phyloP scores from a whole-genome alignment of 106 monocot species.

The Allium fistulosum region DNA sequence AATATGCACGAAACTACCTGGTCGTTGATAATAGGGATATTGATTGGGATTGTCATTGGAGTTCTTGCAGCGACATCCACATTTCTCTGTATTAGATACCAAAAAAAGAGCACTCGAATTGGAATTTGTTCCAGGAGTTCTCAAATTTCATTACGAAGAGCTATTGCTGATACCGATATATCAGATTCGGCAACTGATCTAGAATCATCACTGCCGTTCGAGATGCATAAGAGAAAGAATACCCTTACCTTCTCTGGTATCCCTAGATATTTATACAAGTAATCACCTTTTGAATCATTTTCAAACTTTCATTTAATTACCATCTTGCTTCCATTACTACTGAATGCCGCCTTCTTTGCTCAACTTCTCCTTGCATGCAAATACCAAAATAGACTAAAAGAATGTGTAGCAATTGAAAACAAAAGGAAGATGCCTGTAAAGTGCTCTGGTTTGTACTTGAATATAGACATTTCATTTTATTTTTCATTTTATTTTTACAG shows the following conservation, averaged over 20 bases:
- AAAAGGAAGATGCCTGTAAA: too few relatives aligned
- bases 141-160: slow-evolving; percentile 62
- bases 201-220: slow-evolving; percentile 56
- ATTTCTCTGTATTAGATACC: slow-evolving; percentile 48
- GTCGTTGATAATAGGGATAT: slow-evolving; percentile 68
- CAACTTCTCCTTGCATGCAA: too few relatives aligned
- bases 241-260: slow-evolving; percentile 43
- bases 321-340: too few relatives aligned
- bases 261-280: slow-evolving; percentile 62
- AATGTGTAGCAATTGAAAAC: too few relatives aligned
- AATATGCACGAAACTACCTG: slow-evolving; percentile 55
- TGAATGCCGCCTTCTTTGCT: too few relatives aligned
- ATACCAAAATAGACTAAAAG: too few relatives aligned
- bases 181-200: slow-evolving; percentile 60
- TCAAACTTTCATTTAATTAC: too few relatives aligned
- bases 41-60: slow-evolving; percentile 69
- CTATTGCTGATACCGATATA: slow-evolving; percentile 38
- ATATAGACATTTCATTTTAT: too few relatives aligned
- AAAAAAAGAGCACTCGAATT: slow-evolving; percentile 31
- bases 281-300: background rate
- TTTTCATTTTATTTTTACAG: too few relatives aligned
- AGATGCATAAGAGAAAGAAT: slow-evolving; percentile 33
- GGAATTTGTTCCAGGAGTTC: slow-evolving; percentile 50
- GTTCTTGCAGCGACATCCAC: slow-evolving; percentile 43
- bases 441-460: too few relatives aligned